Percentiles rank a stretch among this genome's conserved stretches.
phyloP scores from a whole-genome alignment of 371 early-diverging fungal genomes.

The Smittium culicis region DNA sequence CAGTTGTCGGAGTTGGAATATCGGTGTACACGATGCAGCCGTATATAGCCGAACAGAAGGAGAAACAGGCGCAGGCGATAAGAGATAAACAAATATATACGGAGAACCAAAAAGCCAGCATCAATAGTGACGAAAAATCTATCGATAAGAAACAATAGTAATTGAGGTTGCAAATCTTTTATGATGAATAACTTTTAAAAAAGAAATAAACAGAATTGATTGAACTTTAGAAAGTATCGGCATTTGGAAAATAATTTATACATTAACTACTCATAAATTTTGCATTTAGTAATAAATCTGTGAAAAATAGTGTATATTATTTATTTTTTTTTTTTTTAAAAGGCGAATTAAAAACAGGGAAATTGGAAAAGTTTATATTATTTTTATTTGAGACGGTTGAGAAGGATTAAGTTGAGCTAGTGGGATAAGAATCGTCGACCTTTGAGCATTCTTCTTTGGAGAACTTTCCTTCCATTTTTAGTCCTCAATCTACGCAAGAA shows the following conservation, averaged over 20 bases:
- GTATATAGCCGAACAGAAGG: not conserved
- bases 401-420: conserved; percentile 24
- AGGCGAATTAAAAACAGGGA: too few species aligned
- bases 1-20: not conserved
- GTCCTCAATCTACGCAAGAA: conserved; percentile 70
- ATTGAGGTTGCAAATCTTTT: too few species aligned
- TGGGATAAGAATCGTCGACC: conserved; percentile 74
- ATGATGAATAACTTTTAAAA: too few species aligned
- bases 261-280: not conserved
- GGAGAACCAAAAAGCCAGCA: too few species aligned
- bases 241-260: not conserved
- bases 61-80: too few species aligned
- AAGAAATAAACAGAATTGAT: too few species aligned
- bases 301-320: too few species aligned
- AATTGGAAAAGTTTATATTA: too few species aligned
- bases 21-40: not conserved
- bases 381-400: not conserved
- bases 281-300: not conserved
- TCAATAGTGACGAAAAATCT: not conserved
- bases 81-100: not conserved
- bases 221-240: not conserved
- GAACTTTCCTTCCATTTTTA: conserved; percentile 59
- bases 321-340: too few species aligned
- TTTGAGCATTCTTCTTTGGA: conserved; percentile 62
- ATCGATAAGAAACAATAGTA: not conserved